Evolutionary conservation across 2,329 filamentous ascomycete species (phyloP), one percentile per base, ranked within the genome.

Genomic region (Cladosporium sp.): DNA sequence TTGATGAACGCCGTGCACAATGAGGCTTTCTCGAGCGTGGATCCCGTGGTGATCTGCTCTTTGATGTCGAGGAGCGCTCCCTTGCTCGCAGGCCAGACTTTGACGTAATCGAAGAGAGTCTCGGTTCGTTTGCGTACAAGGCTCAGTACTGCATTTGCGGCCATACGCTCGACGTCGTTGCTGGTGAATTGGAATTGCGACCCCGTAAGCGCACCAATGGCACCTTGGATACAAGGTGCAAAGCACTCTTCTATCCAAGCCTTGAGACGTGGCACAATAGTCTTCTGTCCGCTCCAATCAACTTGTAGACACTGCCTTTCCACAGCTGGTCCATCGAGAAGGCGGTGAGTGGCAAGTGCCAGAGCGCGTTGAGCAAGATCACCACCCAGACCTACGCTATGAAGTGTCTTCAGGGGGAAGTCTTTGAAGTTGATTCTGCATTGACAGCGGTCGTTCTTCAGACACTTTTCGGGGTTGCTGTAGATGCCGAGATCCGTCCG

Each of bases 61-160:
- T 86, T 86, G 68, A 94, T 85, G 73, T 95, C 92, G 32, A 91
- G 85, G 2, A 95, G 83, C 0, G 89, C 92, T 2, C 89, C 88
- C 63, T 85, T 83, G 69, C 89, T 92, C 39, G 84, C 78, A 4
- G 91, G 90, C 91, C 91, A 95, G 65, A 85, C 83, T 65, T 91
- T 83, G 54, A 93, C 88, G 73, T 94, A 93, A 72, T 93, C 90
- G 72, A 93, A 94, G 11, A 95, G 81, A 72, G 92, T 88, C 8
- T 85, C 82, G 54, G 90, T 91, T 51, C 91, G 85, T 57, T 91
- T 81, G 21, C 86, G 84, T 2, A 90, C 91, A 18, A 94, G 82
- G 53, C 89, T 85, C 2, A 85, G 86, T 53, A 91, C 77, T 18
- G 89, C 89, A 71, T 90, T 88, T 48, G 90, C 86, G 73, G 89